phyloP scores from a whole-genome alignment of 129 eudicot species.

The Saposhnikovia divaricata region DNA sequence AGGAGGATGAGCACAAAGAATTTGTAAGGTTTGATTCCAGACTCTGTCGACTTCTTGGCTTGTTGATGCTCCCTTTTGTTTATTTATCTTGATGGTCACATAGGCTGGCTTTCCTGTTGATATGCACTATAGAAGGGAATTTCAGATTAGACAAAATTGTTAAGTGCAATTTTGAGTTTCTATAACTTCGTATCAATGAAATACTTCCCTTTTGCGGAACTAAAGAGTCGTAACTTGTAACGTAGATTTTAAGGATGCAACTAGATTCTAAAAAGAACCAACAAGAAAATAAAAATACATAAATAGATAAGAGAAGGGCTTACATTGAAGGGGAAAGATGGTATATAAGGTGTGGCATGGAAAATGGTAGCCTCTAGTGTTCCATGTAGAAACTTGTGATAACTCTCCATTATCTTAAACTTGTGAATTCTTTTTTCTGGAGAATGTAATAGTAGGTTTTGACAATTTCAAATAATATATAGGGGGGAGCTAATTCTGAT shows the following conservation, averaged over 20 bases:
- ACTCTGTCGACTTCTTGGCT: constrained; percentile 46
- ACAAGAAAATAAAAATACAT: background rate
- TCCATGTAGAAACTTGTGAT: constrained; percentile 60
- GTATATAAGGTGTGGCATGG: constrained; percentile 56
- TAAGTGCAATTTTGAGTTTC: background rate
- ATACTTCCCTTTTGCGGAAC: background rate
- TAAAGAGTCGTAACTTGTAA: background rate
- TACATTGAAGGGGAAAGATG: constrained; percentile 54
- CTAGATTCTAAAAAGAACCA: background rate
- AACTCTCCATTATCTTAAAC: constrained; percentile 33
- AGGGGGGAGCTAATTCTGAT: constrained; percentile 18
- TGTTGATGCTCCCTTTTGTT: constrained; percentile 66
- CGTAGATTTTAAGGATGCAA: background rate
- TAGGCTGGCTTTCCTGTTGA: constrained; percentile 54
- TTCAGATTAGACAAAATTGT: background rate
- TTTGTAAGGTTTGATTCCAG: constrained; percentile 90
- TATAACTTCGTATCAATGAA: background rate
- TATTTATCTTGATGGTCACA: constrained; percentile 63
- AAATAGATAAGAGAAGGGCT: background rate
- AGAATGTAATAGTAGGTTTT: background rate
- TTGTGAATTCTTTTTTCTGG: background rate
- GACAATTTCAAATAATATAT: constrained; percentile 13
- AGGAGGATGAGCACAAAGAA: constrained; percentile 74
- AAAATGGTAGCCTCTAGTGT: constrained; percentile 91
- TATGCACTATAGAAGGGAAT: constrained; percentile 49